Percentiles rank a stretch among this genome's conserved stretches.
Evolutionary conservation across 2,329 filamentous ascomycete genomes (phyloP).

Genomic region (Aspergillus felis): DNA sequence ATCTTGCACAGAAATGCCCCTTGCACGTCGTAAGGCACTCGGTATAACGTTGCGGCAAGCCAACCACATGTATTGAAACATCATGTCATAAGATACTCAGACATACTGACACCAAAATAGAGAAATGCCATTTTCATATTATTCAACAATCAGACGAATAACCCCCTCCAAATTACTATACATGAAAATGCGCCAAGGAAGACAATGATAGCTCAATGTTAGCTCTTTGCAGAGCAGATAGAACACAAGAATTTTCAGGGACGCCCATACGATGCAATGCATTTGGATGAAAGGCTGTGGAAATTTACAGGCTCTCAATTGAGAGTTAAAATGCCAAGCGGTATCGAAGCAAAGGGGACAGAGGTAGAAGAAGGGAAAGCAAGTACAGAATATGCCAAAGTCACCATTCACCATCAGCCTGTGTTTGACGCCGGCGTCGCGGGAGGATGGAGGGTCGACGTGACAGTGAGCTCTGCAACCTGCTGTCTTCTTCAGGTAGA

Average conservation of each 20-base stretch:
- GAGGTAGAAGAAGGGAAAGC: constrained; percentile 8
- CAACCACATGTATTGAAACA: too few species aligned
- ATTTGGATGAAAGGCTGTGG: constrained; percentile 2
- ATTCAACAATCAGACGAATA: not conserved
- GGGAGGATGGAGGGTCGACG: constrained; percentile 35
- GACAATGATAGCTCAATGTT: not conserved
- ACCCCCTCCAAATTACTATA: not conserved
- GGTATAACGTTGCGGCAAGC: too few species aligned
- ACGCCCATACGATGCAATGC: constrained; percentile 24
- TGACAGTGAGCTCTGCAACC: constrained; percentile 28
- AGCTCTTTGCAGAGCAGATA: not conserved
- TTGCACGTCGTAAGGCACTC: not conserved
- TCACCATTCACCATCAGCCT: constrained; percentile 36
- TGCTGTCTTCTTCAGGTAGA: constrained; percentile 35
- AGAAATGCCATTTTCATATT: not conserved
- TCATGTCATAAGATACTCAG: too few species aligned
- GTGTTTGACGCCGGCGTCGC: constrained; percentile 35
- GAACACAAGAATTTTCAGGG: constrained; percentile 11
- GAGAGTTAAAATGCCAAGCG: not conserved
- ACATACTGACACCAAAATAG: not conserved
- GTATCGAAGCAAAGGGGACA: constrained; percentile 5
- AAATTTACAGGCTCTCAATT: not conserved
- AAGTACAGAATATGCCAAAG: not conserved
- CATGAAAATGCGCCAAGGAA: constrained; percentile 9
- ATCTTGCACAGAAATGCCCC: not conserved